These are phyloP conservation scores for Breynia disticha DNA, from an alignment of 441 rosid species.

Conservation along the genomic window DNA sequence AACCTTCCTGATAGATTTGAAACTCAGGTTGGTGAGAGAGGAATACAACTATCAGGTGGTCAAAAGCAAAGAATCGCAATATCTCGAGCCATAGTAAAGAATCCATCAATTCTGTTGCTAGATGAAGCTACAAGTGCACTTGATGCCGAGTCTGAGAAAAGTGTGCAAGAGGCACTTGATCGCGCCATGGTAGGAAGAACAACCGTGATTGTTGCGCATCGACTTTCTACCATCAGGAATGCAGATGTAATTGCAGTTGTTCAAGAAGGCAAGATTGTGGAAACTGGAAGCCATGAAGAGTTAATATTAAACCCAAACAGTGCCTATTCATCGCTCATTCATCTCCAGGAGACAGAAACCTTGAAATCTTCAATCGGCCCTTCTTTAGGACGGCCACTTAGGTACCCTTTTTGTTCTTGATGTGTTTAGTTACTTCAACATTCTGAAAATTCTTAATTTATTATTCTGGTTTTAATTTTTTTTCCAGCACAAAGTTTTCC, in stretches of 20 bases:
- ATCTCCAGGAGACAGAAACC: slow-evolving; percentile 59
- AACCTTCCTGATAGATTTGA: slow-evolving; percentile 91
- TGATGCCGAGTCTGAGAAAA: slow-evolving; percentile 88
- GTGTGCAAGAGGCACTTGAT: slow-evolving; percentile 88
- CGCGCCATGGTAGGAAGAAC: slow-evolving; percentile 92
- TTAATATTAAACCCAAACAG: slow-evolving; percentile 53
- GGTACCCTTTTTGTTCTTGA: not conserved
- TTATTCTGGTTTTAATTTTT: not conserved
- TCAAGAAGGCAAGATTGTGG: slow-evolving; percentile 66
- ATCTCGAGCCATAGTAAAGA: slow-evolving; percentile 74
- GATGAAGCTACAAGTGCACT: slow-evolving; percentile 96
- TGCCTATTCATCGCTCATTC: slow-evolving; percentile 58
- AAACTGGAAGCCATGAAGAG: slow-evolving; percentile 79
- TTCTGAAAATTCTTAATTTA: no score
- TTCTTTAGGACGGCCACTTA: slow-evolving; percentile 27
- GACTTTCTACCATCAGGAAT: slow-evolving; percentile 78
- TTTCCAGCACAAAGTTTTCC: slow-evolving; percentile 43
- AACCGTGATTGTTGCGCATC: slow-evolving; percentile 75
- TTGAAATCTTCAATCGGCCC: slow-evolving; percentile 51
- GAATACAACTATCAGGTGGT: slow-evolving; percentile 85
- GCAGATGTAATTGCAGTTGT: slow-evolving; percentile 82
- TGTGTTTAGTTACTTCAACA: no score
- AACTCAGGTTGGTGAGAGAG: slow-evolving; percentile 96
- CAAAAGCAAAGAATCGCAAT: slow-evolving; percentile 93
- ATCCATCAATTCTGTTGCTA: slow-evolving; percentile 75